phyloP scores from a whole-genome alignment of 2,329 filamentous ascomycete genomes.

The Tolypocladium amazonense region DNA sequence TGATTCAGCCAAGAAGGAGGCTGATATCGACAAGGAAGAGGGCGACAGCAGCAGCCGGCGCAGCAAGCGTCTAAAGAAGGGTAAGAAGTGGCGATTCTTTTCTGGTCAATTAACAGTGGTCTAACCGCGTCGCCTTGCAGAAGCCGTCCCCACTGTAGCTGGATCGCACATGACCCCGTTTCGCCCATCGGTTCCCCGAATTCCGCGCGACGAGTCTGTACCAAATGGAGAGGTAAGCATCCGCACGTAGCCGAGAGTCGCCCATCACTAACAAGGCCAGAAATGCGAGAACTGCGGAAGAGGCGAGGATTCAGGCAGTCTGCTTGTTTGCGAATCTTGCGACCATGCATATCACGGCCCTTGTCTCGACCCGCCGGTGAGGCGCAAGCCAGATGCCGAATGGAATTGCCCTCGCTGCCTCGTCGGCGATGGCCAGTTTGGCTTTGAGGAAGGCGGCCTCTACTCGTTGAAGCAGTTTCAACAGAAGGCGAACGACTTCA shows the following conservation, averaged over 20 bases:
- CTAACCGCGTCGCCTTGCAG: slow-evolving; percentile 16
- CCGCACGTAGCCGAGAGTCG: slow-evolving; percentile 11
- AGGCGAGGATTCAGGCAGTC: slow-evolving; percentile 57
- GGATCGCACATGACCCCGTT: slow-evolving; percentile 96
- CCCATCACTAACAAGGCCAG: slow-evolving; percentile 17
- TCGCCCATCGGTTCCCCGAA: slow-evolving; percentile 65
- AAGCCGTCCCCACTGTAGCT: slow-evolving; percentile 71
- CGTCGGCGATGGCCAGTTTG: slow-evolving; percentile 92
- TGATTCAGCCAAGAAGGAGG: slow-evolving; percentile 37
- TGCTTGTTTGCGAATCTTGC: slow-evolving; percentile 84
- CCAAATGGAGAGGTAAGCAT: slow-evolving; percentile 29
- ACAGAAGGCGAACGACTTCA: slow-evolving; percentile 90
- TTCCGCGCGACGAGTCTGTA: slow-evolving; percentile 42
- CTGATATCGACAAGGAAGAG: slow-evolving; percentile 42
- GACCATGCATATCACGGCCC: slow-evolving; percentile 78
- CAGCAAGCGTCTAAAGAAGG: slow-evolving; percentile 85
- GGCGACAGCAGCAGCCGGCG: slow-evolving; percentile 60
- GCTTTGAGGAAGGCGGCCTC: slow-evolving; percentile 90
- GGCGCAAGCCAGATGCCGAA: slow-evolving; percentile 67
- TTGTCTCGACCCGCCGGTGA: slow-evolving; percentile 80
- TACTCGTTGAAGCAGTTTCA: slow-evolving; percentile 96
- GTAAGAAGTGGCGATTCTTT: slow-evolving; percentile 8
- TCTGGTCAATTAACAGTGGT: background rate
- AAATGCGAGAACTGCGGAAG: slow-evolving; percentile 83
- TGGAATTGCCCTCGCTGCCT: slow-evolving; percentile 96